Base-by-base conservation (phyloP, 2,329 filamentous ascomycete species). In the Botrytis byssoidea region DNA sequence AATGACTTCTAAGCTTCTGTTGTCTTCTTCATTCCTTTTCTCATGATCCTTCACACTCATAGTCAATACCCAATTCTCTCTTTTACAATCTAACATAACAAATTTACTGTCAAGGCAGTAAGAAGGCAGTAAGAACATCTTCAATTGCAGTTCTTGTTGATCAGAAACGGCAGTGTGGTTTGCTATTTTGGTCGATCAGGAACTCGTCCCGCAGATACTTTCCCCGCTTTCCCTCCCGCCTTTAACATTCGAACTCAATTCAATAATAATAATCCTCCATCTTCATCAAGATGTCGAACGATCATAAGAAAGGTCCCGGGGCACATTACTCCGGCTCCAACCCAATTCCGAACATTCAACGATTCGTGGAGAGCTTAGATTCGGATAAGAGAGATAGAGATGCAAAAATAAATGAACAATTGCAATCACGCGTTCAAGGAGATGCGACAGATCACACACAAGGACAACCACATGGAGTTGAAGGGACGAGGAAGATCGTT, bases 331-430 rank as follows among this genome's bases (percentile, higher is more conserved):
- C 77, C 4, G 76, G 75, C 42, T 37, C 74, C 29, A 79, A 79
- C 64, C 77, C 77, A 14, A 74, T 76, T 51, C 77, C 77, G 22
- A 79, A 78, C 40, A 75, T 78, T 7, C 75, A 78, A 72, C 70
- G 25, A 42, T 76, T 78, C 42, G 87, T 97, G 77, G 88, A 93
- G 71, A 88, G 88, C 76, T 86, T 98, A 51, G 95, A 97, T 82
- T 85, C 83, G 71, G 90, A 97, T 77, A 97, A 97, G 85, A 90
- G 88, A 78, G 84, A 91, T 14, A 88, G 94, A 77, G 93, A 97
- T 82, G 86, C 87, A 73, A 84, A 88, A 76, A 90, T 97, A 75
- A 92, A 97, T 64, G 84, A 88, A 66, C 83, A 88, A 29, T 35
- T 46, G 60, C 51, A 72, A 25, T 29, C 57, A 79, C 83, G 8